Evolutionary conservation across 106 monocot genomes (phyloP).

Genomic region (Apostasia ramifera): DNA sequence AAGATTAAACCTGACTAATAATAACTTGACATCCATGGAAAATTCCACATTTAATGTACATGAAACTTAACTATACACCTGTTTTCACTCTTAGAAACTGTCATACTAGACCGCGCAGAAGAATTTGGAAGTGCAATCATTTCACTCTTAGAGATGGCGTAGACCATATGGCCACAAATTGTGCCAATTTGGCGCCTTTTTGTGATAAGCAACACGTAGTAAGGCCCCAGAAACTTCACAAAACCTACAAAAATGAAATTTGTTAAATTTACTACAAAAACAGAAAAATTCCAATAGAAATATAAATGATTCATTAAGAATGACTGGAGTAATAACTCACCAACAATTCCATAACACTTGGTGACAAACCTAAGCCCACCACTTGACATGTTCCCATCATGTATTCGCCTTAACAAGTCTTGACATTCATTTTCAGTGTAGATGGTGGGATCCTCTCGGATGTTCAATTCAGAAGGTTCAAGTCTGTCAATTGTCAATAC

Average conservation of each 20-base stretch:
- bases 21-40: background rate
- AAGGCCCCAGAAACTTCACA: constrained; percentile 87
- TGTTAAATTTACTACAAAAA: background rate
- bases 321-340: constrained; percentile 30
- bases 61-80: constrained; percentile 42
- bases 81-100: constrained; percentile 71
- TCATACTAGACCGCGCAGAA: constrained; percentile 18
- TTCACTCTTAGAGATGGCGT: constrained; percentile 58
- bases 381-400: constrained; percentile 69
- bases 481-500: constrained; percentile 65
- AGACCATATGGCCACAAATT: constrained; percentile 73
- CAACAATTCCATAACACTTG: constrained; percentile 91
- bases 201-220: constrained; percentile 89
- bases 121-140: constrained; percentile 61
- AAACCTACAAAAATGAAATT: constrained; percentile 56
- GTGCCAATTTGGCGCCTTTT: constrained; percentile 64
- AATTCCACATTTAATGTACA: constrained; percentile 12
- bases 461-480: constrained; percentile 56
- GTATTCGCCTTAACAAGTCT: constrained; percentile 57
- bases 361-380: constrained; percentile 82
- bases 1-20: no score
- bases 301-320: background rate
- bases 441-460: constrained; percentile 60
- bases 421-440: constrained; percentile 53
- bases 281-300: background rate